Conservation (phyloP, 441 rosid genomes). For the Pelargonium australe region DNA sequence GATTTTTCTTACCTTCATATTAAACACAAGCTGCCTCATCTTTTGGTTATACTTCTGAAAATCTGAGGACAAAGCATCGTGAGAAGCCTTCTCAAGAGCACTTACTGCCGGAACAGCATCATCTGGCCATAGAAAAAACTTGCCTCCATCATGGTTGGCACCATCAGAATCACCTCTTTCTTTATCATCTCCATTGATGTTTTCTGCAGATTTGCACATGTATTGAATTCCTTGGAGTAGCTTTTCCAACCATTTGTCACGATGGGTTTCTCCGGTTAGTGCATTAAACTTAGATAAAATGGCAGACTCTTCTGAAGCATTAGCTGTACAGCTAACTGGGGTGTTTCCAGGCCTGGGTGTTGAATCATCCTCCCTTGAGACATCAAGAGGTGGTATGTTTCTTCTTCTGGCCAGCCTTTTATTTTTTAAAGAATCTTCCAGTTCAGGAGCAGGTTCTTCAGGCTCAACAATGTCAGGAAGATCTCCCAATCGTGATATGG, state of each 20-base stretch:
- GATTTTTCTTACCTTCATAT: constrained; percentile 60
- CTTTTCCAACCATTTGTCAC: constrained; percentile 84
- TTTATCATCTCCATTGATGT: constrained; percentile 31
- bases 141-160: constrained; percentile 22
- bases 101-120: constrained; percentile 67
- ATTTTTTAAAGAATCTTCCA: constrained; percentile 45
- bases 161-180: constrained; percentile 37
- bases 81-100: constrained; percentile 81
- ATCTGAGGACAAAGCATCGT: constrained; percentile 64
- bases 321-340: constrained; percentile 64
- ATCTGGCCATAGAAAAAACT: constrained; percentile 75
- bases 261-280: constrained; percentile 66
- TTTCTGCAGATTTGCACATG: constrained; percentile 44
- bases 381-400: constrained; percentile 64
- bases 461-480: constrained; percentile 67
- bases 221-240: constrained; percentile 71
- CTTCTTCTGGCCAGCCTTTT: constrained; percentile 54
- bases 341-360: constrained; percentile 55
- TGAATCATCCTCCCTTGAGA: constrained; percentile 65
- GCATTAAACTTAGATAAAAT: constrained; percentile 55
- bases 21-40: constrained; percentile 70
- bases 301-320: constrained; percentile 41
- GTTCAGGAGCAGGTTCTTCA: constrained; percentile 44
- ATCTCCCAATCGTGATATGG: constrained; percentile 55
- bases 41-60: constrained; percentile 84